Percentiles rank a stretch among this genome's conserved stretches.
Evolutionary conservation across 257 asterid genomes (phyloP).

Genomic region (Solanum paucissectum): DNA sequence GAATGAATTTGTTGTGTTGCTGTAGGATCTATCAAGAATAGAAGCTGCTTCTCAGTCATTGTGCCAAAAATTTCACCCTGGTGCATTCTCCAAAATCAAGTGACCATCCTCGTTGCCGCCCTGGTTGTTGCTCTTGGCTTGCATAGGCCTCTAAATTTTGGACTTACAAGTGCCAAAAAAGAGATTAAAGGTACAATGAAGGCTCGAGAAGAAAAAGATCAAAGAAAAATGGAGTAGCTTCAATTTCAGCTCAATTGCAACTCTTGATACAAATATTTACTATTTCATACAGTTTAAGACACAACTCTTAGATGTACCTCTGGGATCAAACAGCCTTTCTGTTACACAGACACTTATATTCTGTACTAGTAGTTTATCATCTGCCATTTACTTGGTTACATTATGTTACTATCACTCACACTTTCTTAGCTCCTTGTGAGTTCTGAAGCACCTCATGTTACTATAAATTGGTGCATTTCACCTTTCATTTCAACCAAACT

Average conservation of each 20-base stretch:
- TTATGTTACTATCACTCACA: background rate
- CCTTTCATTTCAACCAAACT: conserved; percentile 10
- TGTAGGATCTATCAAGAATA: conserved; percentile 53
- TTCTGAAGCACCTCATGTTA: background rate
- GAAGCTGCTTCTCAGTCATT: conserved; percentile 46
- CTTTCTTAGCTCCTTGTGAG: background rate
- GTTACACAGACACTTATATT: background rate
- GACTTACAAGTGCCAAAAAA: background rate
- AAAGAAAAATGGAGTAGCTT: background rate
- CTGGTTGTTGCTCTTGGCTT: background rate
- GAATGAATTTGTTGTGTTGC: conserved; percentile 4
- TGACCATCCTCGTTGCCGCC: background rate
- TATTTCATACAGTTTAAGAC: background rate
- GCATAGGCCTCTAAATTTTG: background rate
- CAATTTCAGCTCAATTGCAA: background rate
- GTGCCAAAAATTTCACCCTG: conserved; percentile 30
- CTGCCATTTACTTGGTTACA: background rate
- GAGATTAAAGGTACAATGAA: background rate
- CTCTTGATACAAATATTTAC: background rate
- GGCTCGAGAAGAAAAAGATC: background rate
- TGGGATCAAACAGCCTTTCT: background rate
- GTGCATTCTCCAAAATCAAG: conserved; percentile 31
- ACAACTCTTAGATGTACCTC: background rate
- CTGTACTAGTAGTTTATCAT: background rate
- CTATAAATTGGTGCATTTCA: background rate